Evolutionary conservation across 176 grass and related monocot genomes (phyloP), one percentile per base, ranked within the genome.

Genomic region (Musa schizocarpa): DNA sequence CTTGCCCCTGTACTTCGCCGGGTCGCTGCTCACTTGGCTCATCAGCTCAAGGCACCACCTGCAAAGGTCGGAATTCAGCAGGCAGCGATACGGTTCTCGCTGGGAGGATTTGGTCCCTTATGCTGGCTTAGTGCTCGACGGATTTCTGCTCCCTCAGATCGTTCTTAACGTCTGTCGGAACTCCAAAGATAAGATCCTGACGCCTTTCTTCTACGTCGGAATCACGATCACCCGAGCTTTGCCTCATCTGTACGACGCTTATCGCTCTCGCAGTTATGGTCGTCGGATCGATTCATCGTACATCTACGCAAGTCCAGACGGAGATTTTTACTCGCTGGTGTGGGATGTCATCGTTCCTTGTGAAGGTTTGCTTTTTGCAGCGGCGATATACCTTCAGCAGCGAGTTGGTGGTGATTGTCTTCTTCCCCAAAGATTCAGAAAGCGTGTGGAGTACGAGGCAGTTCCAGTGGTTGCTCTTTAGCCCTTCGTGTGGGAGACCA

Each of bases 141-240:
- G 82, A 2, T 87, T 91, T 80, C 73, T 91, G 48, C 76, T 91
- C 20, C 89, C 89, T 9, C 80, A 91, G 65, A 69, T 89, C 52
- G 52, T 87, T 19, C 49, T 81, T 2, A 93, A 87, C 50, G 26
- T 66, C 22, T 53, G 77, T 13, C 74, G 76, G 12, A 74, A 81
- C 50, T 78, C 83, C 0, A 79, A 77, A 63, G 73, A 68, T 2
- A 64, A 54, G 20, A 73, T 63, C 2, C 82, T 91, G 29, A 49
- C 89, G 20, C 80, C 64, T 6, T 88, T 76, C 74, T 91, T 91
- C 19, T 87, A 85, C 52, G 70, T 50, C 2, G 89, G 89, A 3
- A 80, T 59, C 72, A 83, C 82, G 57, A 27, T 65, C 56, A n/a
- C 80, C 19, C 64, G 89, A 21, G 63, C 50, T 25, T 13, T 64